Conservation (phyloP, 2,329 filamentous ascomycete species). For the Aspergillus alliaceus region DNA sequence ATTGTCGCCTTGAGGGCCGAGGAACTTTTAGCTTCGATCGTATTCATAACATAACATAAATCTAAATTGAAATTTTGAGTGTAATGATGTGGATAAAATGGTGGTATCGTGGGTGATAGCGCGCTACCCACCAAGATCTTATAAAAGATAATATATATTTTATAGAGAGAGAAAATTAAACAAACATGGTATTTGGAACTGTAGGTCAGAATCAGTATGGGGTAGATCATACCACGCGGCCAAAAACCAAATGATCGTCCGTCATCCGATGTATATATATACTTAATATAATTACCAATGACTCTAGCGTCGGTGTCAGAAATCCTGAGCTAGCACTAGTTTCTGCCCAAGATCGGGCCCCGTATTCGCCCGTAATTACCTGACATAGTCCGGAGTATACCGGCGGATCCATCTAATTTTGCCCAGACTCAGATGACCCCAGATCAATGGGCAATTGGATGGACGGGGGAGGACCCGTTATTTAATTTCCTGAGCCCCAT, state of each 20-base stretch:
- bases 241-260: neutral
- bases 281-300: neutral
- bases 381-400: neutral
- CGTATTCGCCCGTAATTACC: neutral
- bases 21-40: too few relatives aligned
- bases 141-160: too few relatives aligned
- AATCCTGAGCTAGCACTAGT: neutral
- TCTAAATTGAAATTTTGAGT: too few relatives aligned
- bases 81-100: too few relatives aligned
- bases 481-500: neutral
- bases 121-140: too few relatives aligned
- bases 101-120: too few relatives aligned
- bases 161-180: too few relatives aligned
- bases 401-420: neutral
- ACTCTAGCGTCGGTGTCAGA: neutral
- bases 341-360: constrained; percentile 1
- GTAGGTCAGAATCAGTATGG: too few relatives aligned
- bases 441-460: neutral
- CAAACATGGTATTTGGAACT: too few relatives aligned
- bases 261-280: neutral
- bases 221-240: neutral
- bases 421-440: constrained; percentile 1
- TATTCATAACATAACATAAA: too few relatives aligned
- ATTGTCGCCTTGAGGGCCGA: too few relatives aligned
- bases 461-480: neutral